Evolutionary conservation across 768 basidiomycete genomes (phyloP).

Genomic region (Tricholoma flavovirens): DNA sequence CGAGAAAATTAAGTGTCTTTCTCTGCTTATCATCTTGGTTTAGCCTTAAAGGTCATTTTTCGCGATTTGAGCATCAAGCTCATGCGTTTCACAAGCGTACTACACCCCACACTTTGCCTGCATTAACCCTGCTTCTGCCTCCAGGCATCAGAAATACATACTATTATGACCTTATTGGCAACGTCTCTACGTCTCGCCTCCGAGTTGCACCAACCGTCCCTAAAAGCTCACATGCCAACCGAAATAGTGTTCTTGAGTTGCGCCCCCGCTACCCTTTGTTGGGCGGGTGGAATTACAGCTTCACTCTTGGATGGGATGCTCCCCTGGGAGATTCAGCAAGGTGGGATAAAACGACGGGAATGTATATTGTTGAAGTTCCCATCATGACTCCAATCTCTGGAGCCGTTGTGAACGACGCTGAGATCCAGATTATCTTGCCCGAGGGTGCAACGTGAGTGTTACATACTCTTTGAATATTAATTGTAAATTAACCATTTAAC

Average conservation of each 20-base stretch:
- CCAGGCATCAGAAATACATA: constrained; percentile 77
- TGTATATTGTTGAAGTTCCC: constrained; percentile 75
- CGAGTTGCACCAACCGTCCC: constrained; percentile 61
- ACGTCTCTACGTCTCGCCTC: constrained; percentile 91
- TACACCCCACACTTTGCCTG: constrained; percentile 66
- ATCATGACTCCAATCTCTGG: constrained; percentile 79
- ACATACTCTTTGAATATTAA: not conserved
- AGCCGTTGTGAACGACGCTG: constrained; percentile 74
- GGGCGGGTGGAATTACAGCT: constrained; percentile 97
- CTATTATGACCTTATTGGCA: constrained; percentile 89
- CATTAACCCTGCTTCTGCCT: constrained; percentile 76
- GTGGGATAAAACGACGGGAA: constrained; percentile 56
- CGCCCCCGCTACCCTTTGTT: constrained; percentile 87
- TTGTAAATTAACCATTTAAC: constrained; percentile 5
- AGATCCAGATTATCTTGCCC: constrained; percentile 77
- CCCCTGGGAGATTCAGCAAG: constrained; percentile 68
- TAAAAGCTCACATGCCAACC: constrained; percentile 45
- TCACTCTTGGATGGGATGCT: constrained; percentile 93
- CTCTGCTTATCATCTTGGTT: not conserved
- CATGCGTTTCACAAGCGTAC: constrained; percentile 64
- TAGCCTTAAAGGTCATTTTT: constrained; percentile 94
- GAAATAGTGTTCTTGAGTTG: constrained; percentile 72
- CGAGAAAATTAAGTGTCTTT: not conserved
- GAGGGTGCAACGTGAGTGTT: constrained; percentile 89
- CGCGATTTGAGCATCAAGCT: constrained; percentile 81